A percentile compares a stretch with the other conserved stretches of the same genome.
Conservation (phyloP, 371 early-diverging fungal species). For the Mortierella sp. region DNA sequence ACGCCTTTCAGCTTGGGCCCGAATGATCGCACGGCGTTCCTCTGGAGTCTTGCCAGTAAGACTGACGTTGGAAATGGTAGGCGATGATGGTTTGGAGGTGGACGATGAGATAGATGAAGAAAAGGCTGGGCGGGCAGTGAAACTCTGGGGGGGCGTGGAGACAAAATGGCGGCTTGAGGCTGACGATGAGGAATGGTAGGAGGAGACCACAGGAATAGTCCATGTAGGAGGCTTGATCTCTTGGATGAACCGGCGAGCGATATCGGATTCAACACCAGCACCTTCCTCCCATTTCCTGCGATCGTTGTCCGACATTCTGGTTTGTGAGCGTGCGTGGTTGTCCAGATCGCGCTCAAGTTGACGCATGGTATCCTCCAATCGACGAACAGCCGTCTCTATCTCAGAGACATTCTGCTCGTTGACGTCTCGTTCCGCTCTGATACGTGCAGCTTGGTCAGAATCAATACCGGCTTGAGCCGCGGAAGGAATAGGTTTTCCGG, state of each 20-base stretch:
- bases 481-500: conserved; percentile 63
- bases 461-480: conserved; percentile 58
- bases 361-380: conserved; percentile 56
- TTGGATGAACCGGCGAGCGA: conserved; percentile 55
- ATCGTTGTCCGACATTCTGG: conserved; percentile 35
- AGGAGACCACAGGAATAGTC: neutral
- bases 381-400: conserved; percentile 61
- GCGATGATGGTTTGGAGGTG: conserved; percentile 25
- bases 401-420: conserved; percentile 59
- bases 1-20: conserved; percentile 57
- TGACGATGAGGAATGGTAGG: conserved; percentile 24
- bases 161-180: conserved; percentile 5
- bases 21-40: conserved; percentile 57
- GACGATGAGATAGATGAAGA: conserved; percentile 17
- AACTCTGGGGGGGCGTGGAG: conserved; percentile 3
- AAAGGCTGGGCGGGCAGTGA: conserved; percentile 7
- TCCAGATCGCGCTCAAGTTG: conserved; percentile 58
- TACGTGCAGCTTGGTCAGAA: conserved; percentile 63
- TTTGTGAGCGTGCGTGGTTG: conserved; percentile 43
- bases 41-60: conserved; percentile 54
- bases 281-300: conserved; percentile 62
- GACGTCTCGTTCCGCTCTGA: conserved; percentile 64
- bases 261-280: conserved; percentile 58
- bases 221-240: conserved; percentile 37
- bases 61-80: conserved; percentile 17